Conservation (phyloP, 176 grass and related monocot genomes). For the Musa itinerans region DNA sequence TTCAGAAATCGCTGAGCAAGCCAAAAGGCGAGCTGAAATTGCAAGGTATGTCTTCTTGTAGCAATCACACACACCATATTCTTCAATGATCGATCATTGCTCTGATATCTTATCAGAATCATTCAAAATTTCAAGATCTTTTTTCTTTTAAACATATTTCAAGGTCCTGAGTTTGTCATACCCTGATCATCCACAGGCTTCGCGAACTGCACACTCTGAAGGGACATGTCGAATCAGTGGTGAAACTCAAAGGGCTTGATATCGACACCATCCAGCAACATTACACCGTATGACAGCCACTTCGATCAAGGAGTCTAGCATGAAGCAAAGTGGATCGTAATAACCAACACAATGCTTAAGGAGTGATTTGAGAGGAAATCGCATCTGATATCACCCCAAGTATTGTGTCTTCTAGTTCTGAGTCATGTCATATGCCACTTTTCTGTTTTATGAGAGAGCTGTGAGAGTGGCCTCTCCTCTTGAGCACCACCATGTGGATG, state of each 20-base stretch:
- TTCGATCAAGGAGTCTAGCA: too few species aligned
- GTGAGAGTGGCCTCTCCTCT: too few species aligned
- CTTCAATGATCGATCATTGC: background rate
- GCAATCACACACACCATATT: background rate
- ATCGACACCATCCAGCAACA: constrained; percentile 57
- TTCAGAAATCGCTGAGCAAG: constrained; percentile 92
- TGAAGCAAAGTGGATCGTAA: too few species aligned
- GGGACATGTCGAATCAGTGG: constrained; percentile 55
- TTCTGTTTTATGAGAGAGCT: too few species aligned
- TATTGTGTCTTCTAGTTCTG: too few species aligned
- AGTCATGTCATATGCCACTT: too few species aligned
- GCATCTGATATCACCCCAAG: background rate
- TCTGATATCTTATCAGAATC: background rate
- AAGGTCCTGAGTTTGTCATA: background rate
- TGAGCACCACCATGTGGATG: too few species aligned
- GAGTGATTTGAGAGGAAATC: too few species aligned
- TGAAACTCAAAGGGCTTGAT: constrained; percentile 77
- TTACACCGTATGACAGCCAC: constrained; percentile 52
- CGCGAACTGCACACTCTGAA: constrained; percentile 67
- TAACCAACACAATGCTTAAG: too few species aligned
- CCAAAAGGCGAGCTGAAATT: constrained; percentile 79
- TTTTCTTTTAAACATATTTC: background rate
- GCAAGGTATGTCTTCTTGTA: constrained; percentile 30
- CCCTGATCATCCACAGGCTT: constrained; percentile 34
- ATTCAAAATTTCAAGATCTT: background rate